Evolutionary conservation across 208 protist genomes (phyloP).

Genomic region (Baffinella frigidus): DNA sequence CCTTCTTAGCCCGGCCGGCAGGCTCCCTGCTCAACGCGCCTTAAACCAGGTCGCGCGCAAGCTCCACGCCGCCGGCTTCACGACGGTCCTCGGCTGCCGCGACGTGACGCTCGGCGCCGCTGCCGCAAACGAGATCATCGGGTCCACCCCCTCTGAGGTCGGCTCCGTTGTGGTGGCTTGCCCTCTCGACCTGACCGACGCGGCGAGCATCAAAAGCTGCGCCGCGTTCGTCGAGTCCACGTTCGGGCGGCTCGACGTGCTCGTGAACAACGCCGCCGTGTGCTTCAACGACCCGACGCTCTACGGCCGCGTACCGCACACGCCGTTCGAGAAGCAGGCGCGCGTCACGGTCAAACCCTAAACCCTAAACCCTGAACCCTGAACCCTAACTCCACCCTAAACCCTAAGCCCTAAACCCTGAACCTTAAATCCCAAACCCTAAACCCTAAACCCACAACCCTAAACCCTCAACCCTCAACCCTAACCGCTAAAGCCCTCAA

Average conservation of each 20-base stretch:
- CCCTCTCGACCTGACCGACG: background rate
- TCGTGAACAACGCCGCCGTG: conserved; percentile 59
- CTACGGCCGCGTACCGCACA: background rate
- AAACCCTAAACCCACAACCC: no score
- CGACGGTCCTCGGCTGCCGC: background rate
- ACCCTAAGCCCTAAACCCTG: no score
- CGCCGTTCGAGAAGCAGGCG: conserved; percentile 44
- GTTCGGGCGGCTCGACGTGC: conserved; percentile 3
- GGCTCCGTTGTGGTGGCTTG: background rate
- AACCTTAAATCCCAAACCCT: no score
- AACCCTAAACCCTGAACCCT: no score
- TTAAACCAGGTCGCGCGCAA: no score
- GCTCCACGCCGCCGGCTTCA: no score
- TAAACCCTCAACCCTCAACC: no score
- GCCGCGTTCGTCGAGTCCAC: background rate
- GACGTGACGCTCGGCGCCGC: background rate
- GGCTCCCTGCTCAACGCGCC: no score
- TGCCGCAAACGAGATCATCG: background rate
- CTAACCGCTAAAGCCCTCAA: no score
- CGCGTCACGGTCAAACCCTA: no score
- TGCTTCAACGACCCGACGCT: conserved; percentile 54
- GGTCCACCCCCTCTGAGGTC: background rate
- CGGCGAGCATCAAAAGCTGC: background rate
- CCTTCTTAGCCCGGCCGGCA: no score
- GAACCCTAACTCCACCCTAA: no score